Evolutionary conservation across 805 yeast genomes (phyloP), one percentile per base, ranked within the genome.

Genomic region (Starmerella ratchasimensis): DNA sequence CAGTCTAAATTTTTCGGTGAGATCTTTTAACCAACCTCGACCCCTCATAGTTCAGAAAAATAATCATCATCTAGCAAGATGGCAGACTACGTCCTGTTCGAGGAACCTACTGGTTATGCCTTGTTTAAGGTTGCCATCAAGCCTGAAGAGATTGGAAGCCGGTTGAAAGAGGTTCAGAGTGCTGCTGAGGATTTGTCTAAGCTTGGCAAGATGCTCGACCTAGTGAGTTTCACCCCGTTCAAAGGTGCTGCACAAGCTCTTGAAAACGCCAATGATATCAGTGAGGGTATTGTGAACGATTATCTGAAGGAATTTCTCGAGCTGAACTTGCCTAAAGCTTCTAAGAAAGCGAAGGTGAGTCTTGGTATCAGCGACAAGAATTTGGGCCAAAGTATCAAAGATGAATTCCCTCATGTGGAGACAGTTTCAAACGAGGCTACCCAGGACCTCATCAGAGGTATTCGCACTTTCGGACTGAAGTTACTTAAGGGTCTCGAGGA

Each of bases 211-310:
- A 68, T 88, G 68, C 76, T 90, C 51, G 94, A 86, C 63, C 72
- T 90, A 40, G 93, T 82, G 20, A 80, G 94, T 13, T 90, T 90
- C 64, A 94, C 95, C 43, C 98, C 98, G 35, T 90, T 90, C 72
- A 86, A 90, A 64, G 96, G 96, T 55, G 98, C 98, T 44, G 97
- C 98, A 37, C 97, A 90, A 64, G 98, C 98, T 44, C 73, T 90
- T 56, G 97, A 88, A 64, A 90, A 90, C 59, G 96, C 97, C 51
- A 90, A 90, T 59, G 97, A 90, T 59, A 80, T 90, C 52, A 81
- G 94, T 49, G 98, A 90, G 66, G 98, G 98, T 56, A 71, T 86
- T 52, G 94, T 88, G 40, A 79, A 86, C 42, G 97, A 90, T 53
- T 81, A 80, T 64, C 72, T 90, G 64, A 83, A 82, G 61, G 74